These are phyloP conservation scores for Incumbomyces delicatus DNA, from an alignment of 2,329 filamentous ascomycete genomes.

Conservation along the genomic window DNA sequence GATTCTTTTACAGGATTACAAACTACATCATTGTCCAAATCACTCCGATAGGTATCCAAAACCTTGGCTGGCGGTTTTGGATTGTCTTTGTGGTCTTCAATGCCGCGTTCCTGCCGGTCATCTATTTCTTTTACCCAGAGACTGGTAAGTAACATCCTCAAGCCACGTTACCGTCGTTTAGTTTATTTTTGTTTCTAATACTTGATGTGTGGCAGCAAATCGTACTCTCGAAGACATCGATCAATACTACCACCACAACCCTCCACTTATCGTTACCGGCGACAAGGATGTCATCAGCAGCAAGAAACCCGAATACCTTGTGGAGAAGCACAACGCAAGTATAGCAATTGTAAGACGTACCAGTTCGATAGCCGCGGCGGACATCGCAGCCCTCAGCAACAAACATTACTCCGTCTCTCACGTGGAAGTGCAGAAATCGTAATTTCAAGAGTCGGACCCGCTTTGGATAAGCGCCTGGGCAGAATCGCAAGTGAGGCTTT, in stretches of 20 bases:
- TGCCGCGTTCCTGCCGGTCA: constrained; percentile 38
- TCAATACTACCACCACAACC: constrained; percentile 29
- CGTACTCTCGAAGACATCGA: constrained; percentile 29
- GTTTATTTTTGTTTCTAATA: too few species aligned
- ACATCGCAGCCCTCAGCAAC: too few species aligned
- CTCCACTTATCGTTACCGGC: constrained; percentile 36
- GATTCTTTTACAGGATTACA: not conserved
- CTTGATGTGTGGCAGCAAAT: constrained; percentile 12
- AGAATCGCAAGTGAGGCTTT: too few species aligned
- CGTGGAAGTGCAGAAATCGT: too few species aligned
- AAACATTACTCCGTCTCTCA: too few species aligned
- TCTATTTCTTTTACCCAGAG: constrained; percentile 34
- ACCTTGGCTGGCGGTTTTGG: constrained; percentile 33
- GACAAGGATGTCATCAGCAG: constrained; percentile 37
- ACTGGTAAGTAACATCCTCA: constrained; percentile 12
- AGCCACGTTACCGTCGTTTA: too few species aligned
- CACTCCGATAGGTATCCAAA: constrained; percentile 36
- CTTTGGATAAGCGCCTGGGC: too few species aligned
- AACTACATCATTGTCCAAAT: constrained; percentile 30
- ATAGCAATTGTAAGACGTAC: too few species aligned
- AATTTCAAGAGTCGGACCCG: too few species aligned
- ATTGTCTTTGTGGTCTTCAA: constrained; percentile 39
- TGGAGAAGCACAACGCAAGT: too few species aligned
- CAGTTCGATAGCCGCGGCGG: too few species aligned
- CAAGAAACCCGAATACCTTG: too few species aligned